Base-by-base conservation (phyloP, 1,284 basidiomycete genomes). In the Puccinia polysora region DNA sequence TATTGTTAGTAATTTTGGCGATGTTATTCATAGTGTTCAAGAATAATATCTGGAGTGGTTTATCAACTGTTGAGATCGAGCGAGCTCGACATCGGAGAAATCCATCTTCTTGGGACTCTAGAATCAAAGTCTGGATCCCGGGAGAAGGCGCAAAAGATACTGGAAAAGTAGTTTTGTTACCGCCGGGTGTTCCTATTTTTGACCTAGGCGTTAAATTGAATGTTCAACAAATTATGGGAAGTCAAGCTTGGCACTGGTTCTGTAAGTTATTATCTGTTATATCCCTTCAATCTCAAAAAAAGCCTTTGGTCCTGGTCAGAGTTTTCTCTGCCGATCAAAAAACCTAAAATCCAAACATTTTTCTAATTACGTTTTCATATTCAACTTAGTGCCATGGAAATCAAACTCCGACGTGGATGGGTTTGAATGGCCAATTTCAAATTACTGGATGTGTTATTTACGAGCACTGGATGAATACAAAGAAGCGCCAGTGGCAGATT, bases 151-250 rank as follows among this genome's bases (percentile, higher is more conserved):
- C 30, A 20, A 7, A 25, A n/a, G 18, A 15, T 15, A 56, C 2
- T n/a, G 65, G 65, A 40, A 68, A 68, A 56, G 65, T 68, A 18
- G 65, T 68, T 8, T 14, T 30, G n/a, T 18, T 68, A 36, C 32
- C 52, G 8, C 65, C 25, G 30, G 55, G 43, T 8, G 15, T 53
- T 4, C 38, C 49, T 10, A 53, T 68, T 20, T 68, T 68, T 28
- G 55, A 68, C 20, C 40, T 34, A 1, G 53, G 65, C 15, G 53
- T 55, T 43, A 14, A 7, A 2, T 7, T 25, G 2, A 68, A 68
- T 45, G 56, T 52, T 30, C 30, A 25, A 2, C 53, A 58, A 7
- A 47, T 59, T 28, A 68, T 68, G 65, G 65, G 65, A 20, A 30
- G 23, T 30, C 10, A 25, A n/a, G 20, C 45, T 20, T 68, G 65